Percentiles rank a stretch among this genome's conserved stretches.
Evolutionary conservation across 176 grass and related monocot genomes (phyloP).

Genomic region (Luzula sylvatica): DNA sequence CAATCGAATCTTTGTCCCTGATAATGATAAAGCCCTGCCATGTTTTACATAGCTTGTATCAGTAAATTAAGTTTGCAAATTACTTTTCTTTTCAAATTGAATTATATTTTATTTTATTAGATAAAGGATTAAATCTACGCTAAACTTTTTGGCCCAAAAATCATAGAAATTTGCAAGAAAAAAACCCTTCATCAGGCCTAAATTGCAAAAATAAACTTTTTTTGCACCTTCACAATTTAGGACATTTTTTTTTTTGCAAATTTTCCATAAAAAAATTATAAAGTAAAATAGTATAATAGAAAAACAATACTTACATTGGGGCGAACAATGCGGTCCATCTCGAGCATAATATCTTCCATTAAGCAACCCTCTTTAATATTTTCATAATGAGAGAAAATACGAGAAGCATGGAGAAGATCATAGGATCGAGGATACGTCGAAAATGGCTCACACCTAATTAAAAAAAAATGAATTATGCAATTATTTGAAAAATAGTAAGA

Average conservation of each 20-base stretch:
- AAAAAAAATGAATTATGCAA: slow-evolving; percentile 17
- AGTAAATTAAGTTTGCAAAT: not conserved
- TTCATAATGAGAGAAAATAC: slow-evolving; percentile 78
- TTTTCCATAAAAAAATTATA: not conserved
- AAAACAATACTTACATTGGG: slow-evolving; percentile 41
- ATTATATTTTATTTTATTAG: too few relatives aligned
- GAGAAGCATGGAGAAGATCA: slow-evolving; percentile 71
- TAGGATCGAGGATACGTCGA: slow-evolving; percentile 96
- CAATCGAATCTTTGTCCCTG: slow-evolving; percentile 48
- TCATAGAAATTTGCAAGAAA: too few relatives aligned
- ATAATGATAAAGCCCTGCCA: slow-evolving; percentile 79
- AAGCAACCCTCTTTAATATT: slow-evolving; percentile 41
- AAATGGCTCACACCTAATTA: slow-evolving; percentile 85
- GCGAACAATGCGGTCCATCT: slow-evolving; percentile 82
- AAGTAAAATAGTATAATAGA: slow-evolving; percentile 11
- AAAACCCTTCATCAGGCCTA: too few relatives aligned
- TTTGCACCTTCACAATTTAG: not conserved
- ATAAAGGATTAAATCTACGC: too few relatives aligned
- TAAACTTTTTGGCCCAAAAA: too few relatives aligned
- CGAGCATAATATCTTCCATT: slow-evolving; percentile 86
- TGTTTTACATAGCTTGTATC: slow-evolving; percentile 10
- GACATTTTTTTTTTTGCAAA: too few relatives aligned
- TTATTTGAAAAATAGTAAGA: too few relatives aligned
- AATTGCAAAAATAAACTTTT: too few relatives aligned
- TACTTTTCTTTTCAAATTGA: too few relatives aligned